These are phyloP conservation scores for Phytophthora melonis DNA, from an alignment of 352 stramenopile species.

Conservation along the genomic window DNA sequence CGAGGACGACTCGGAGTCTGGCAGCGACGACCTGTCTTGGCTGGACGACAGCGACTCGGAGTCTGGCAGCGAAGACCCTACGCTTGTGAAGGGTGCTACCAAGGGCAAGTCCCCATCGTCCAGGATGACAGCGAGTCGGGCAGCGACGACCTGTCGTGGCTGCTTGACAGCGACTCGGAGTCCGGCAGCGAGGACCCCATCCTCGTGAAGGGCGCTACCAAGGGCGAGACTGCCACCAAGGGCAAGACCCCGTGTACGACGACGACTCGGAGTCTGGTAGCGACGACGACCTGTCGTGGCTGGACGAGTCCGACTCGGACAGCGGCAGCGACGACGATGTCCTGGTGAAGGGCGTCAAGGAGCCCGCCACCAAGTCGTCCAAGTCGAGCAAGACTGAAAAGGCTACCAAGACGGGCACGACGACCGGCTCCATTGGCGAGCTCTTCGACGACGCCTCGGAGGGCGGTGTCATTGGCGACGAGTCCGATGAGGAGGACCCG, in stretches of 20 bases:
- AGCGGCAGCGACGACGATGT: neutral
- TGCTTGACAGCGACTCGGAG: constrained; percentile 20
- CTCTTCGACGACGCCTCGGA: constrained; percentile 33
- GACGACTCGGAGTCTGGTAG: constrained; percentile 1
- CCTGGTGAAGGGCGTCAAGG: constrained; percentile 21
- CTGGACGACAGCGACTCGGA: constrained; percentile 14
- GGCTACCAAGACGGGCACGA: constrained; percentile 16
- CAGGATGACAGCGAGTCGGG: constrained; percentile 7
- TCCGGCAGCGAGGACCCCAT: neutral
- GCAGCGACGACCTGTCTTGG: constrained; percentile 27
- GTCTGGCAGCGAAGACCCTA: constrained; percentile 9
- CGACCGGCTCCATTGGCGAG: constrained; percentile 1
- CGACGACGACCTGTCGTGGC: neutral
- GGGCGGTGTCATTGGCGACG: constrained; percentile 15
- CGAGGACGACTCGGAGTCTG: constrained; percentile 6
- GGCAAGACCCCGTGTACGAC: constrained; percentile 8
- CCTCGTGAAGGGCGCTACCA: constrained; percentile 6
- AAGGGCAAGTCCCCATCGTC: constrained; percentile 6
- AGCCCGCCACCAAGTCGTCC: constrained; percentile 7
- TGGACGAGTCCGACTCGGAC: neutral
- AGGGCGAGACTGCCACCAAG: neutral
- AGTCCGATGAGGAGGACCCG: constrained; percentile 23
- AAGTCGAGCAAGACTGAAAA: constrained; percentile 17
- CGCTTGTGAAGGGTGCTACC: constrained; percentile 6
- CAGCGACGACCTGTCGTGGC: constrained; percentile 33